These are phyloP conservation scores for Zygosaccharomyces rouxii DNA, from an alignment of 805 yeast genomes.

Conservation along the genomic window DNA sequence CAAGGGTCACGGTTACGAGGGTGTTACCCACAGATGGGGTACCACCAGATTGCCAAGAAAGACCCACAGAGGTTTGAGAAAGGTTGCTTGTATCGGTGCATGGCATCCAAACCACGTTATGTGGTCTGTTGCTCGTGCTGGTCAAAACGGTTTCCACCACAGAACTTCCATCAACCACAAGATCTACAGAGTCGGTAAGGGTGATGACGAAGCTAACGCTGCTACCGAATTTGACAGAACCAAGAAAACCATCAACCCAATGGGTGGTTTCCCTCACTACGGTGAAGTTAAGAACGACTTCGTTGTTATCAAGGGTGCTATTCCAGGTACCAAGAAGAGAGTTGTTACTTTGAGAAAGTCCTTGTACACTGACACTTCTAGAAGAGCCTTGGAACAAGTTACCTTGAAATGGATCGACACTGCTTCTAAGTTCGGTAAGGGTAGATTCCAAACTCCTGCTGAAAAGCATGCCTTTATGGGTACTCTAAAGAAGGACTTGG, in stretches of 20 bases:
- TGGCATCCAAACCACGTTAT: conserved; percentile 99
- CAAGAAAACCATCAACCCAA: conserved; percentile 98
- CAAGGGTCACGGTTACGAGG: conserved; percentile 99
- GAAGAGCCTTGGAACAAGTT: conserved; percentile 95
- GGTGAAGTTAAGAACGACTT: conserved; percentile 98
- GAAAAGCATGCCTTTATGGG: conserved; percentile 99
- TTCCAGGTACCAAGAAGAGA: conserved; percentile 99
- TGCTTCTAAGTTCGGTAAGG: conserved; percentile 99
- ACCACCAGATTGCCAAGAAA: conserved; percentile 99
- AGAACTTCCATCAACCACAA: conserved; percentile 99
- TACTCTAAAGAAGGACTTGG: conserved; percentile 96
- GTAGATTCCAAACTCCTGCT: conserved; percentile 99
- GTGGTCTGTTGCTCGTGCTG: conserved; percentile 99
- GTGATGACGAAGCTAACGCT: conserved; percentile 89
- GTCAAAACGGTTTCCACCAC: conserved; percentile 99
- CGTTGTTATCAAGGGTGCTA: conserved; percentile 95
- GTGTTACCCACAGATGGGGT: conserved; percentile 99
- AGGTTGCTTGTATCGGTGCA: conserved; percentile 99
- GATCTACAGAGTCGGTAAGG: conserved; percentile 98
- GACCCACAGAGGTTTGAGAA: conserved; percentile 99
- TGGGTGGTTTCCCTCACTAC: conserved; percentile 99
- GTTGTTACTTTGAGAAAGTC: conserved; percentile 98
- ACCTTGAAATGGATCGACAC: conserved; percentile 99
- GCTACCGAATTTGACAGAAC: conserved; percentile 99
- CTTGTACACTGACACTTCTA: conserved; percentile 93